phyloP scores from a whole-genome alignment of 2,329 filamentous ascomycete genomes.

The Pestalotiopsis sp. region DNA sequence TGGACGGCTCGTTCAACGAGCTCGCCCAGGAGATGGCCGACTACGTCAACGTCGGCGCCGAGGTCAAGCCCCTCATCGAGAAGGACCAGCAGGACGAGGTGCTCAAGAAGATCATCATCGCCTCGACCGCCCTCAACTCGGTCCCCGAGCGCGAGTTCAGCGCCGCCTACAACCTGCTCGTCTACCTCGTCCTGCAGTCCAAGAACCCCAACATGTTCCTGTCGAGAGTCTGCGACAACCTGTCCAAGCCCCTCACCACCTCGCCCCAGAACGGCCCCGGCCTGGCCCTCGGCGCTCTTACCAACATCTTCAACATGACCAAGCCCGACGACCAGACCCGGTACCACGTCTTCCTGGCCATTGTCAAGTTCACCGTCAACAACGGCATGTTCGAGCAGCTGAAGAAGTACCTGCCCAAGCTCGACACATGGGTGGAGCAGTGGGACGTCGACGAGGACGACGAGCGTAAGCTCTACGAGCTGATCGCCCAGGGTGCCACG shows the following conservation, averaged over 20 bases:
- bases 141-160: conserved; percentile 97
- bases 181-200: conserved; percentile 88
- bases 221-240: conserved; percentile 84
- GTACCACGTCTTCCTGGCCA: conserved; percentile 88
- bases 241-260: conserved; percentile 82
- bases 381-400: conserved; percentile 81
- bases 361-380: conserved; percentile 78
- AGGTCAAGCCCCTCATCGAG: conserved; percentile 73
- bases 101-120: conserved; percentile 84
- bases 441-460: conserved; percentile 86
- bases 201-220: conserved; percentile 85
- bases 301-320: conserved; percentile 96
- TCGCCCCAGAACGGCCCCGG: conserved; percentile 84
- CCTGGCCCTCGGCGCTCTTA: conserved; percentile 86
- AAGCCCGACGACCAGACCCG: conserved; percentile 74
- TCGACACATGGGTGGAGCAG: conserved; percentile 78
- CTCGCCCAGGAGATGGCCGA: conserved; percentile 92
- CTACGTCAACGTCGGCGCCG: conserved; percentile 84
- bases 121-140: conserved; percentile 74
- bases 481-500: conserved; percentile 78
- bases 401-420: conserved; percentile 78
- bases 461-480: conserved; percentile 80
- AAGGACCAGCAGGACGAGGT: conserved; percentile 82
- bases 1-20: conserved; percentile 94
- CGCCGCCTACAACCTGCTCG: conserved; percentile 93